Evolutionary conservation across 306 rosid species (phyloP).

Genomic region (Lotus japonicus): DNA sequence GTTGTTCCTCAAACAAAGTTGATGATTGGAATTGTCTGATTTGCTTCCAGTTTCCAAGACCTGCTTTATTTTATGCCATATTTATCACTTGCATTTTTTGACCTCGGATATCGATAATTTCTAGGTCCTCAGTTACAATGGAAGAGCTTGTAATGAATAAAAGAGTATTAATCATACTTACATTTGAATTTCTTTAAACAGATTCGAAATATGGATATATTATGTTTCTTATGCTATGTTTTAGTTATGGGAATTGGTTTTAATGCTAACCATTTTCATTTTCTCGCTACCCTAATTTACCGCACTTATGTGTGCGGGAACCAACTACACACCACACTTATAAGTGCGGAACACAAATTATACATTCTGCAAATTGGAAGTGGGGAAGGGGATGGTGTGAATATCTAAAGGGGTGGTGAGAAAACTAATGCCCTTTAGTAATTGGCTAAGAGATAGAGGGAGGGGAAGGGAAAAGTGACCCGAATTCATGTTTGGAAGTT

Average conservation of each 20-base stretch:
- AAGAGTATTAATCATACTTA: background rate
- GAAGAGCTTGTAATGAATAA: background rate
- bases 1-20: background rate
- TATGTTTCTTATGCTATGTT: background rate
- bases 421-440: no score
- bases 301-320: no score
- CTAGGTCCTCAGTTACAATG: background rate
- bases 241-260: no score
- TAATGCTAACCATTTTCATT: no score
- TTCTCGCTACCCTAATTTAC: no score
- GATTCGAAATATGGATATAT: background rate
- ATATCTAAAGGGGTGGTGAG: no score
- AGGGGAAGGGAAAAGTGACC: background rate
- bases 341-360: no score
- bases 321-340: no score
- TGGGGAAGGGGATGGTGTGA: no score
- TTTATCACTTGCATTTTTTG: background rate
- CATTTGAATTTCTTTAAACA: background rate
- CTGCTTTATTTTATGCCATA: background rate
- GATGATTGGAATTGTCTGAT: background rate
- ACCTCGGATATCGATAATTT: background rate
- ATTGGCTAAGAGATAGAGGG: background rate
- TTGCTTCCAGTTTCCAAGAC: background rate
- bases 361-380: no score
- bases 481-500: background rate